Evolutionary conservation across 2,329 filamentous ascomycete species (phyloP).

Genomic region (Domatiomyces globalis): DNA sequence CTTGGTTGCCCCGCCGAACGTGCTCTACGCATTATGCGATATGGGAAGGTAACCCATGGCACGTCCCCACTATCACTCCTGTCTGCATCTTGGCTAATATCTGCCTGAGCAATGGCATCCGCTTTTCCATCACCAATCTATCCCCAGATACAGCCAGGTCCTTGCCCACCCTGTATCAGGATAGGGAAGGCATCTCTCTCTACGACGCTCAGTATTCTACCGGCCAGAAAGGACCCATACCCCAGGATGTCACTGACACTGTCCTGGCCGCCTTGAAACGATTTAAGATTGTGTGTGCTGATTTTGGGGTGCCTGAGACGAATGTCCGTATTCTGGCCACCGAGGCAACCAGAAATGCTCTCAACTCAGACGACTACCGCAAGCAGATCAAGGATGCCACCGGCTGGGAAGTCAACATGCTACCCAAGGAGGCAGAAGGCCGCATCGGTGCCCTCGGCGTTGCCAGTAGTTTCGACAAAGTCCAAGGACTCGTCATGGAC

Average conservation of each 20-base stretch:
- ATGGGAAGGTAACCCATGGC: conserved; percentile 27
- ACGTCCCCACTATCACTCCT: not conserved
- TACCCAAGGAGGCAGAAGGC: conserved; percentile 70
- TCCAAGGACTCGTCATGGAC: conserved; percentile 75
- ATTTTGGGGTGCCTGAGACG: conserved; percentile 49
- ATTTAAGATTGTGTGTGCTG: conserved; percentile 57
- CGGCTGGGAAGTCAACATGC: conserved; percentile 55
- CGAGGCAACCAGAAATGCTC: conserved; percentile 70
- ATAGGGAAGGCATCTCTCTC: conserved; percentile 67
- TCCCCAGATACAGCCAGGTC: conserved; percentile 56
- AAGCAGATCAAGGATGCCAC: conserved; percentile 47
- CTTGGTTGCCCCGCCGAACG: conserved; percentile 8
- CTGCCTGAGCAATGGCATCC: conserved; percentile 62
- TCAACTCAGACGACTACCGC: conserved; percentile 58
- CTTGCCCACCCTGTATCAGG: conserved; percentile 61
- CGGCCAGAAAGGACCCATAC: conserved; percentile 38
- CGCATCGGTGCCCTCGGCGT: conserved; percentile 71
- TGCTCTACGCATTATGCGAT: conserved; percentile 27
- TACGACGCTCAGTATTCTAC: conserved; percentile 56
- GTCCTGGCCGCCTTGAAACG: conserved; percentile 54
- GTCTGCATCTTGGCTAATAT: not conserved
- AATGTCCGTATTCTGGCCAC: conserved; percentile 71
- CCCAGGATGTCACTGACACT: conserved; percentile 44
- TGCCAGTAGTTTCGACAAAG: conserved; percentile 54
- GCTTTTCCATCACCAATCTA: conserved; percentile 79